These are phyloP conservation scores for Naganishia randhawae DNA, from an alignment of 768 basidiomycete species.

Conservation along the genomic window DNA sequence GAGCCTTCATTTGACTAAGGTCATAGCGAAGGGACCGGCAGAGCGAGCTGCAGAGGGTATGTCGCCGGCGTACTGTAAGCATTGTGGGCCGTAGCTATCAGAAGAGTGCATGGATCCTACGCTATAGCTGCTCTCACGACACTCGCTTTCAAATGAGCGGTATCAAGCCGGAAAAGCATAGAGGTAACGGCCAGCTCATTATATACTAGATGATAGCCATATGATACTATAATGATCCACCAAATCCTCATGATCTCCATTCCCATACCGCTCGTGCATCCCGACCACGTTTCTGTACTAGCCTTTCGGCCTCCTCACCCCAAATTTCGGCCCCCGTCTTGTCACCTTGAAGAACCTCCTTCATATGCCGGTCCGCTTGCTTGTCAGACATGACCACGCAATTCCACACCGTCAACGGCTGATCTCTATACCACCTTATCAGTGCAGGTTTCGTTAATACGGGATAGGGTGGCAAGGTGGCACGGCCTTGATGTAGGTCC, in stretches of 20 bases:
- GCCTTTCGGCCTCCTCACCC: slow-evolving; percentile 62
- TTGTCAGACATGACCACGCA: slow-evolving; percentile 74
- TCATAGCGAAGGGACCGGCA: too few relatives aligned
- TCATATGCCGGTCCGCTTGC: slow-evolving; percentile 67
- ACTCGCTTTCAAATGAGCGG: too few relatives aligned
- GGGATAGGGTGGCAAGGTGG: slow-evolving; percentile 70
- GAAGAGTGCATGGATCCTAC: too few relatives aligned
- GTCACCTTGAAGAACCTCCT: slow-evolving; percentile 46
- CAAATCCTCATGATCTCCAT: slow-evolving; percentile 35
- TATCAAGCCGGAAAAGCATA: too few relatives aligned
- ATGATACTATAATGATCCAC: not conserved
- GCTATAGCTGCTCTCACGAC: too few relatives aligned
- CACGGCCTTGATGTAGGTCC: slow-evolving; percentile 71
- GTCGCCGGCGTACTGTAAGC: too few relatives aligned
- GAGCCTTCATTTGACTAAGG: too few relatives aligned
- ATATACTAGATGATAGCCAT: too few relatives aligned
- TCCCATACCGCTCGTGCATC: slow-evolving; percentile 58
- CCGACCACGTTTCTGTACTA: slow-evolving; percentile 60
- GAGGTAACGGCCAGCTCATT: too few relatives aligned
- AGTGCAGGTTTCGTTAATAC: slow-evolving; percentile 70
- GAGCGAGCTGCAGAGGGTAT: too few relatives aligned
- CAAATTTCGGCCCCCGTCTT: slow-evolving; percentile 61
- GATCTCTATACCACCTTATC: slow-evolving; percentile 71
- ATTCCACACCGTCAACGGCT: slow-evolving; percentile 70
- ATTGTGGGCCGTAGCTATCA: too few relatives aligned